A percentile compares a stretch with the other conserved stretches of the same genome.
phyloP scores from a whole-genome alignment of 108 stramenopile species.

The Fragilariopsis cylindrus region DNA sequence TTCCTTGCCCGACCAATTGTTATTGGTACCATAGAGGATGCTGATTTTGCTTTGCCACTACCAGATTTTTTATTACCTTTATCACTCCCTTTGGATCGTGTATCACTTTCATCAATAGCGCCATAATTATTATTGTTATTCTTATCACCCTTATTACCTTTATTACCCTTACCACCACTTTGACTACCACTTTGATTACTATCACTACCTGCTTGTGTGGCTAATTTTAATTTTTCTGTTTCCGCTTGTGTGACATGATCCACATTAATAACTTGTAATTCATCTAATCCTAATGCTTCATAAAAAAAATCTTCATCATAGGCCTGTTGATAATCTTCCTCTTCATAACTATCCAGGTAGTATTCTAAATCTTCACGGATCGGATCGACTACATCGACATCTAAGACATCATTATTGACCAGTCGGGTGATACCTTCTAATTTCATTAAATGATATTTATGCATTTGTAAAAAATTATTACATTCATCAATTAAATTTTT shows the following conservation, averaged over 20 bases:
- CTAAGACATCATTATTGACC: slow-evolving; percentile 91
- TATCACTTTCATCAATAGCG: not conserved
- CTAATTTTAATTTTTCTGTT: not conserved
- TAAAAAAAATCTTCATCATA: slow-evolving; percentile 94
- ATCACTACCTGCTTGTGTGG: slow-evolving; percentile 61
- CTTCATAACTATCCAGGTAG: slow-evolving; percentile 89
- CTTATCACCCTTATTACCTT: no score
- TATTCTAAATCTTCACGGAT: slow-evolving; percentile 95
- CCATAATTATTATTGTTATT: slow-evolving; percentile 1
- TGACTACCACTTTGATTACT: slow-evolving; percentile 23
- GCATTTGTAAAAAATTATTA: slow-evolving; percentile 70
- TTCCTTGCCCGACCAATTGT: slow-evolving; percentile 87
- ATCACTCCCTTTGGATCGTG: slow-evolving; percentile 27
- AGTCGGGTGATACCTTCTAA: slow-evolving; percentile 95
- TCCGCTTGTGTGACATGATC: slow-evolving; percentile 68
- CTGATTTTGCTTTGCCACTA: slow-evolving; percentile 31
- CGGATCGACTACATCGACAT: slow-evolving; percentile 81
- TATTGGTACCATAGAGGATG: slow-evolving; percentile 75
- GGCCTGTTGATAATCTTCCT: slow-evolving; percentile 86
- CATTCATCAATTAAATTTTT: slow-evolving; percentile 73
- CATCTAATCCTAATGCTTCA: slow-evolving; percentile 87
- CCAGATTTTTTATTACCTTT: slow-evolving; percentile 45
- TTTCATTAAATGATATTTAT: slow-evolving; percentile 92
- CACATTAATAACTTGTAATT: slow-evolving; percentile 83
- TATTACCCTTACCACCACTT: slow-evolving; percentile 16